Conservation (phyloP, 768 basidiomycete species). For the Leucocoprinus birnbaumii region DNA sequence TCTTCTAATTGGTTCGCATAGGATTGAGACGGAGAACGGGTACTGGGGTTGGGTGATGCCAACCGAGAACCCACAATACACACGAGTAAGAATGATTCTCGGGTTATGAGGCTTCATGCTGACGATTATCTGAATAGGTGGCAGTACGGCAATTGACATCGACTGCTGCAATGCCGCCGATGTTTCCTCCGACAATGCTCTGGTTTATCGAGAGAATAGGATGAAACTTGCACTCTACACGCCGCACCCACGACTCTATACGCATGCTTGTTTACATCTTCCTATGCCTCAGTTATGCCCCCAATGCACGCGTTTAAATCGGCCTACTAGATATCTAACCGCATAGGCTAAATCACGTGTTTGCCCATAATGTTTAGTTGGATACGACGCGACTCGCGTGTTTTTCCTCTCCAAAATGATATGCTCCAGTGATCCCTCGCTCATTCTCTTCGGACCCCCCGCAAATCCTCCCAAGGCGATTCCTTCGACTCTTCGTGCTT, state of each 20-base stretch:
- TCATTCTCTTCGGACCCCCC: too few relatives aligned
- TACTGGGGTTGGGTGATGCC: conserved; percentile 13
- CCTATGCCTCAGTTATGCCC: neutral
- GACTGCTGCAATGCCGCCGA: neutral
- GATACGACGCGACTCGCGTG: too few relatives aligned
- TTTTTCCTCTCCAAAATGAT: too few relatives aligned
- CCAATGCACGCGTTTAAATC: too few relatives aligned
- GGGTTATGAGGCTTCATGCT: neutral
- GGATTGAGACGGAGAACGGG: conserved; percentile 9
- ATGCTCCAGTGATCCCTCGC: too few relatives aligned
- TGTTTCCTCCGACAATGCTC: conserved; percentile 2
- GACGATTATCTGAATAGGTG: neutral
- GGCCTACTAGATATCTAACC: too few relatives aligned
- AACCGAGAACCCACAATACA: conserved; percentile 4
- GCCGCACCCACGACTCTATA: neutral
- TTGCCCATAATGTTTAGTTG: too few relatives aligned
- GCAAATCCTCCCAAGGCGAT: too few relatives aligned
- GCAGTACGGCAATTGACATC: neutral
- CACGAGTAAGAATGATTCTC: neutral
- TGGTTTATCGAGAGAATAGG: conserved; percentile 9
- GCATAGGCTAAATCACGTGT: too few relatives aligned
- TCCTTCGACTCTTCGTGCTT: too few relatives aligned
- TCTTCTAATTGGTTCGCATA: neutral
- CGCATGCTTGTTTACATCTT: neutral
- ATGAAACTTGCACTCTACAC: neutral